A percentile compares a stretch with the other conserved stretches of the same genome.
These are phyloP conservation scores for Ascochyta clinopodiicola DNA, from an alignment of 2,329 filamentous ascomycete genomes.

Conservation along the genomic window DNA sequence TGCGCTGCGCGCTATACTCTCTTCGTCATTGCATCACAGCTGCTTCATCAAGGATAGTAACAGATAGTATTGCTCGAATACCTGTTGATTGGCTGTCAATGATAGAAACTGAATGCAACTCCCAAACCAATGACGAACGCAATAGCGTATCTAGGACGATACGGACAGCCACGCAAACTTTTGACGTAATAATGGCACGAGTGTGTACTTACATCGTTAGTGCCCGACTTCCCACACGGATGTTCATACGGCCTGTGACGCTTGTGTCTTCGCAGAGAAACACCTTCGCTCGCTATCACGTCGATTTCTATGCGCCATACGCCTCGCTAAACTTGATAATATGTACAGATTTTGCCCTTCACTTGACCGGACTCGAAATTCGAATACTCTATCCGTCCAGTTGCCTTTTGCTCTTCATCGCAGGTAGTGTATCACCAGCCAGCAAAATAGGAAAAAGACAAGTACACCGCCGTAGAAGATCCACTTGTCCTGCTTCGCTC, in stretches of 20 bases:
- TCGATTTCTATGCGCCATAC: constrained; percentile 17
- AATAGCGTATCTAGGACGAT: no score
- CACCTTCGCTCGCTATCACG: background rate
- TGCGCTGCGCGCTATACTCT: no score
- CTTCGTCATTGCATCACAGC: no score
- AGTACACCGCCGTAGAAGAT: constrained; percentile 90
- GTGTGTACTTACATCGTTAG: no score
- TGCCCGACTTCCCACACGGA: background rate
- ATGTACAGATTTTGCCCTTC: background rate
- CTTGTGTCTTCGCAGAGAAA: background rate
- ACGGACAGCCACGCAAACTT: no score
- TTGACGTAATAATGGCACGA: no score
- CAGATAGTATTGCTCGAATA: no score
- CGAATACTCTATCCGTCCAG: background rate
- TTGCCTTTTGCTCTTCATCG: constrained; percentile 45
- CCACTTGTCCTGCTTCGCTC: constrained; percentile 96
- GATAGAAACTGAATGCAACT: no score
- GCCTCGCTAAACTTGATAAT: constrained; percentile 25
- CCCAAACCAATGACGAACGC: no score
- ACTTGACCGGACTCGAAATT: background rate
- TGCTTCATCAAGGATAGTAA: no score
- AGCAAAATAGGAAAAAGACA: constrained; percentile 90
- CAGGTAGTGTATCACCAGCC: constrained; percentile 85
- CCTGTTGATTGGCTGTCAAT: no score
- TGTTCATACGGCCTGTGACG: background rate